Percentiles rank a stretch among this genome's conserved stretches.
Conservation (phyloP, 495 filamentous ascomycete species). For the Penicillium crystallinum region DNA sequence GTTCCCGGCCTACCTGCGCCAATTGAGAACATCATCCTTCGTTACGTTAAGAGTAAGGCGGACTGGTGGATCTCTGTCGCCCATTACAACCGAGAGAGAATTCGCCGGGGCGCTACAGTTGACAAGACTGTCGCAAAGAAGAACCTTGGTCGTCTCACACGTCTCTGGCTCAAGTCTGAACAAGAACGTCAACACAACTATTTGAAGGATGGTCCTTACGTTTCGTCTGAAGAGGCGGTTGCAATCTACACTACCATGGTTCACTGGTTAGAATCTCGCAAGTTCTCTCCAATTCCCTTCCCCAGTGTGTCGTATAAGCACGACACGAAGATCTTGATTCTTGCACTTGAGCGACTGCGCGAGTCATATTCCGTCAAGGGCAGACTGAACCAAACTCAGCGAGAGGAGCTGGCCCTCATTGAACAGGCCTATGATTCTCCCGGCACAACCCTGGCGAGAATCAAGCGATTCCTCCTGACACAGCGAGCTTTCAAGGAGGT, state of each 20-base stretch:
- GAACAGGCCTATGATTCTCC: slow-evolving; percentile 99
- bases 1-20: slow-evolving; percentile 93
- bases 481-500: slow-evolving; percentile 99
- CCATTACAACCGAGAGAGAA: slow-evolving; percentile 97
- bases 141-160: slow-evolving; percentile 91
- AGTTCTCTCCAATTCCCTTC: slow-evolving; percentile 98
- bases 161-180: slow-evolving; percentile 97
- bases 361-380: slow-evolving; percentile 99
- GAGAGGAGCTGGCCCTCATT: slow-evolving; percentile 94
- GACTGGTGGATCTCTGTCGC: slow-evolving; percentile 99
- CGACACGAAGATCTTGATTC: slow-evolving; percentile 97
- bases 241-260: slow-evolving; percentile 99
- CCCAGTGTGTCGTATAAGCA: slow-evolving; percentile 99
- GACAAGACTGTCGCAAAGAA: slow-evolving; percentile 99
- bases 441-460: slow-evolving; percentile 89
- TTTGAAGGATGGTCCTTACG: slow-evolving; percentile 98
- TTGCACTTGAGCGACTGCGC: slow-evolving; percentile 87
- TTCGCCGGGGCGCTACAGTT: slow-evolving; percentile 90
- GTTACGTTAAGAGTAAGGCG: slow-evolving; percentile 97
- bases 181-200: slow-evolving; percentile 99
- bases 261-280: slow-evolving; percentile 97
- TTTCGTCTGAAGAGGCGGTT: slow-evolving; percentile 96
- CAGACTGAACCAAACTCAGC: slow-evolving; percentile 92
- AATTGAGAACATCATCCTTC: slow-evolving; percentile 96
- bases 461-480: slow-evolving; percentile 96